Evolutionary conservation across 192 early-diverging fungal species (phyloP), one percentile per base, ranked within the genome.

Genomic region (Gonapodya prolifera): DNA sequence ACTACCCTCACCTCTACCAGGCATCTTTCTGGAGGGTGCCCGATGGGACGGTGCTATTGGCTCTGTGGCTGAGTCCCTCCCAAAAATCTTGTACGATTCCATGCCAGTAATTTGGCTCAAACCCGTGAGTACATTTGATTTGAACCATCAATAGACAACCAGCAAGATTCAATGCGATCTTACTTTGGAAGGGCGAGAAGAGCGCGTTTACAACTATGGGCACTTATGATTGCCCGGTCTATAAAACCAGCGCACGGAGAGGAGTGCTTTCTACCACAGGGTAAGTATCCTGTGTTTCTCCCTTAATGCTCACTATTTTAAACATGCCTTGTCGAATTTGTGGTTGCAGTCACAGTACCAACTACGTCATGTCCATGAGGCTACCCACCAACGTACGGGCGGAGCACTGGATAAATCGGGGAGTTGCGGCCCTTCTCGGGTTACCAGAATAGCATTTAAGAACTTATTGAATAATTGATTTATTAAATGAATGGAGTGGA

Each of bases 281-380:
- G 88, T 89, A 83, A 71, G 80, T 70, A 0, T 34, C 32, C 23
- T 0, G 35, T 28, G 18, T 33, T 69, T 31, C 0, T 23, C 17
- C 0, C n/a, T 61, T 8, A 16, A 61, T 61, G 8, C 8, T 23
- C 8, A 61, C 45, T 61, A 23, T 61, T 23, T 61, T 61, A 23
- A 61, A 61, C 8, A 23, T 61, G 23, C 23, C 8, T 16, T 23
- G 8, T 30, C 35, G 74, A 30, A 36, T 70, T n/a, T 69, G 0
- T 28, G 18, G 18, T 23, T 23, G 33, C 79, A 89, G 88, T 31
- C 88, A 89, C 73, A 85, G 83, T 30, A 89, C 88, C 0, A 89
- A 89, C 75, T 89, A 83, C 78, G 88, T 89, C n/a, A 88, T 89
- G 84, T 86, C 81, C n/a, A 89, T 89, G 88, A 45, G 86, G 34